Evolutionary conservation across 2,329 filamentous ascomycete species (phyloP), one percentile per base, ranked within the genome.

Genomic region (Paracorniculantispora psalliotae): DNA sequence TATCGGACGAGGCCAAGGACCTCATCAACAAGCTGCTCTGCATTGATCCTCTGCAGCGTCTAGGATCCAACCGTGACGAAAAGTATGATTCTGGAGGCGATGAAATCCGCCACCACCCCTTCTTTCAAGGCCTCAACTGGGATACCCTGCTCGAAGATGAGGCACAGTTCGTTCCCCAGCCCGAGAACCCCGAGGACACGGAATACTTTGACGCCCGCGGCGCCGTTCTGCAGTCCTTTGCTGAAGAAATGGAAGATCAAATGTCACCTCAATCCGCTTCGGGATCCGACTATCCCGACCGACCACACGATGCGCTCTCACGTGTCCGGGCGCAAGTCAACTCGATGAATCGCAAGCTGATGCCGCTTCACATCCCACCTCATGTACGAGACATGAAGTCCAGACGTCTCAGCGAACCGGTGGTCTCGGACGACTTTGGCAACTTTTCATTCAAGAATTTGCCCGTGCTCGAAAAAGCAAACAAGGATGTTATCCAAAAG

Each of bases 401-500:
- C 65, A 85, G 94, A 63, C 83, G 94, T 65, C 80, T 97, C 41
- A 97, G 93, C 71, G 94, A 99, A 72, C 94, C 94, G 1, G 86
- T 93, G 17, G 83, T 86, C 33, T 82, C 88, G 0, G 94, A 99
- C 71, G 96, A 99, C 70, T 99, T 99, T 78, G 94, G 94, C 33
- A 92, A 86, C 63, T 99, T 99, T 73, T 86, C 91, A 41, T 99
- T 96, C 80, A 99, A 99, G 77, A 99, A 99, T 67, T 77, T 99
- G 51, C 92, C 93, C 0, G 93, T 97, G 21, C 80, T 99, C 19
- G 94, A 97, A 68, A 97, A 97, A 73, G 94, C 94, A 57, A 99
- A 99, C 75, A 99, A 99, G 71, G 94, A 99, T 67, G 92, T 97
- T 30, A 96, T 99, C 33, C 92, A 97, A 67, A 97, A 97, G 72